Percentiles rank a stretch among this genome's conserved stretches.
Conservation (phyloP, 805 yeast species). For the Metschnikowia baotianmanensis region DNA sequence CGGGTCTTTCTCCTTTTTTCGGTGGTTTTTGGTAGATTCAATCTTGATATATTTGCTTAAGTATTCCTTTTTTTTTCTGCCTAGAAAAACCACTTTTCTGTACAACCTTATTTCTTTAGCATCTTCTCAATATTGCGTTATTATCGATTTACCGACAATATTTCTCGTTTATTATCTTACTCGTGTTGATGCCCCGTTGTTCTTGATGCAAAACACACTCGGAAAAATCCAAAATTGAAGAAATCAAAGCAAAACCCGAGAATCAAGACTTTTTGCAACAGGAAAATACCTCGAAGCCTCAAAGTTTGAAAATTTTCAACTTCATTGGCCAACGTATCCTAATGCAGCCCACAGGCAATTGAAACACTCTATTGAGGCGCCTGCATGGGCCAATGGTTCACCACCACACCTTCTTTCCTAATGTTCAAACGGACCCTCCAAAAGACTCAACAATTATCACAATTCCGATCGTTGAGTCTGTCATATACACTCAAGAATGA, state of each 20-base stretch:
- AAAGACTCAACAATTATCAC: neutral
- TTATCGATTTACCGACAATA: no score
- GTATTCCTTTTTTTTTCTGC: no score
- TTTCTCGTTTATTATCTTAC: no score
- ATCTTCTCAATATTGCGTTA: no score
- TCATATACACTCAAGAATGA: slow-evolving; percentile 4
- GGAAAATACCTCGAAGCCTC: neutral
- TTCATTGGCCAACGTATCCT: neutral
- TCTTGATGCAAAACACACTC: no score
- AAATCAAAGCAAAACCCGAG: neutral
- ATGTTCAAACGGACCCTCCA: slow-evolving; percentile 10
- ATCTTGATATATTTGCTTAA: no score
- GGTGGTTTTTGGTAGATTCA: no score
- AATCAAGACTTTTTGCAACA: neutral
- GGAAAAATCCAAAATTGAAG: neutral
- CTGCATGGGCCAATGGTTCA: slow-evolving; percentile 3
- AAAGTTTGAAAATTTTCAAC: no score
- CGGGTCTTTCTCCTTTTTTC: no score
- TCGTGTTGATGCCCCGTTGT: no score
- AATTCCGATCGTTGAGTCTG: slow-evolving; percentile 7
- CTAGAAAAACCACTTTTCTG: no score
- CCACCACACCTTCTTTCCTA: slow-evolving; percentile 8
- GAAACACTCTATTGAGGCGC: neutral
- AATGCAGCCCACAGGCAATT: neutral
- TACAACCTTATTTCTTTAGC: no score